Base-by-base conservation (phyloP, 2,329 filamentous ascomycete species). In the Reticulascus tulasneorum region DNA sequence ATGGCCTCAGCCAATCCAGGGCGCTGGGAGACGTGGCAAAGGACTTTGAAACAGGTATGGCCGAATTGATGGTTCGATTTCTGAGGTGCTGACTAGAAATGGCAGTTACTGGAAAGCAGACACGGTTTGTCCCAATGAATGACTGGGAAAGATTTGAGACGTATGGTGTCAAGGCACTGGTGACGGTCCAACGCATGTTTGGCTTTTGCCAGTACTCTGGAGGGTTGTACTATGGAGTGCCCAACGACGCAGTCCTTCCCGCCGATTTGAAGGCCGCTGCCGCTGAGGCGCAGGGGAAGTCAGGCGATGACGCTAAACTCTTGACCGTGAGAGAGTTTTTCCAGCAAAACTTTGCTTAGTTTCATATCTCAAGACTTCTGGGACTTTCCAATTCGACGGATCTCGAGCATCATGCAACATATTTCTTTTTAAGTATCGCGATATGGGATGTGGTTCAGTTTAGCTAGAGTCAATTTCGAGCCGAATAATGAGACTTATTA, bases 171-270 rank as follows among this genome's bases (percentile, higher is more conserved):
- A 43, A 44, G 9, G 46, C 50, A n/a, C 48, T 60, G n/a, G 55
- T 61, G 34, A 60, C 59, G 8, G 51, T 57, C 36, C 62, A 62
- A 41, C 45, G 51, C 28, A 57, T 63, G 48, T 63, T 62, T 37
- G 53, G 53, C 9, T 60, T 63, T 35, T 55, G 55, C 16, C 59
- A 62, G 40, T 28, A 50, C 15, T 55, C 56, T 2, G 57, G 51
- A 2, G 57, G 59, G 6, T 32, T 49, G 29, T 61, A 60, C 38
- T 59, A 56, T 37, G 51, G 53, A 9, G 38, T 44, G 7, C 47
- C 51, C 5, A 58, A 53, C 17, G 51, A 57, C 26, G 23, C 46
- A n/a, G 25, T 17, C 13, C 47, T 46, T 10, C 47, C 56, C 21
- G 38, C 38, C 10, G 45, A 50, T 33, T 45, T 60, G 38, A 63